Conservation (phyloP, 2,329 filamentous ascomycete species). For the Harringtonia aguacate region DNA sequence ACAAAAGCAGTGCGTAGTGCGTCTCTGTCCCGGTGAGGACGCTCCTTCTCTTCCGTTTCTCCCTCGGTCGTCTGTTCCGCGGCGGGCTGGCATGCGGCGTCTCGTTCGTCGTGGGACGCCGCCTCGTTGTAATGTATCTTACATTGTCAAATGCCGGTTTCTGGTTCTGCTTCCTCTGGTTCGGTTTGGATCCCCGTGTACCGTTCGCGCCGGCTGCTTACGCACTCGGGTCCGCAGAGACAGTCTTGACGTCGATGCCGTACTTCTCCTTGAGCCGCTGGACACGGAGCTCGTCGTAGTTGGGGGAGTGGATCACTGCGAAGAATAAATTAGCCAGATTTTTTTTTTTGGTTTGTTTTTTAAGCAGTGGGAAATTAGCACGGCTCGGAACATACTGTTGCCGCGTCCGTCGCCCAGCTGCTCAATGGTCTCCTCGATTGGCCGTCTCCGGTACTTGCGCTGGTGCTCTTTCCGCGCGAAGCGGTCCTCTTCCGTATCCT, state of each 20-base stretch:
- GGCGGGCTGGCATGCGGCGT: too few relatives aligned
- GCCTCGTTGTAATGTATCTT: too few relatives aligned
- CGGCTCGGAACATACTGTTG: constrained; percentile 24
- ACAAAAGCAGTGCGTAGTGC: too few relatives aligned
- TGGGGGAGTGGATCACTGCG: constrained; percentile 66
- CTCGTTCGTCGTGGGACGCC: too few relatives aligned
- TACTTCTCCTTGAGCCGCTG: constrained; percentile 79
- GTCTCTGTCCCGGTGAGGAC: too few relatives aligned
- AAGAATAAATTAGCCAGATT: too few relatives aligned
- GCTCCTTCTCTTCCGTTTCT: too few relatives aligned
- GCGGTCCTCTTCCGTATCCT: constrained; percentile 52
- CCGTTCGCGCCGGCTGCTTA: not conserved
- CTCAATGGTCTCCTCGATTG: constrained; percentile 67
- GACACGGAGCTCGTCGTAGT: constrained; percentile 75
- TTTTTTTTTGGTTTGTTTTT: too few relatives aligned
- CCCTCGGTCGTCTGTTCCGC: too few relatives aligned
- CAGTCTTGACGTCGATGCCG: constrained; percentile 69
- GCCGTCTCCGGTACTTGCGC: constrained; percentile 62
- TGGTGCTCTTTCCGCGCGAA: constrained; percentile 66
- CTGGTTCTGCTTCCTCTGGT: too few relatives aligned
- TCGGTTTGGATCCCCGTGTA: not conserved
- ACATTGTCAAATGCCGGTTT: too few relatives aligned
- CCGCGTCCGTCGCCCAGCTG: constrained; percentile 82
- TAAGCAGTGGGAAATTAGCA: too few relatives aligned
- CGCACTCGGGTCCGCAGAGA: constrained; percentile 35